A percentile compares a stretch with the other conserved stretches of the same genome.
phyloP scores from a whole-genome alignment of 495 filamentous ascomycete genomes.

The Aspergillus taichungensis region DNA sequence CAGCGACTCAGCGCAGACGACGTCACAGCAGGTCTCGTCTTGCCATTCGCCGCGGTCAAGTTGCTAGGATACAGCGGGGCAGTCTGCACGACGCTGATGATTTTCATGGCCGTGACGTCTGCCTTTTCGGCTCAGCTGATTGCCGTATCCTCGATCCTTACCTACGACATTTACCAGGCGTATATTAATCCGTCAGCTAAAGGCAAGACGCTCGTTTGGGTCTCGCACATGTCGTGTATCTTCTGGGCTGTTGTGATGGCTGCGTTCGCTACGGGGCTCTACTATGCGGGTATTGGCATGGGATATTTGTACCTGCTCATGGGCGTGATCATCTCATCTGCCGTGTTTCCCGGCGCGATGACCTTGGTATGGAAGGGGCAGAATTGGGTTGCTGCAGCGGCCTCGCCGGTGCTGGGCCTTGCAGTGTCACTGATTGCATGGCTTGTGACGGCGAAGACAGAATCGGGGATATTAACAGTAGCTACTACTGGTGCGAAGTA shows the following conservation, averaged over 20 bases:
- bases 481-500: constrained; percentile 67
- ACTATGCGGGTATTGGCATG: constrained; percentile 60
- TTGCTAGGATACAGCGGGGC: constrained; percentile 84
- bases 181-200: constrained; percentile 49
- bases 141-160: constrained; percentile 86
- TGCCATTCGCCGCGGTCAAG: constrained; percentile 85
- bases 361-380: constrained; percentile 76
- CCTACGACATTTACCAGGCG: constrained; percentile 81
- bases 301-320: constrained; percentile 80
- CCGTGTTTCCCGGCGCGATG: constrained; percentile 75
- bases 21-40: constrained; percentile 77
- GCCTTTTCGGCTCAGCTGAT: constrained; percentile 87
- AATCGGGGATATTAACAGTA: constrained; percentile 67
- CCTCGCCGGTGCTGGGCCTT: constrained; percentile 71
- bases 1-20: constrained; percentile 63
- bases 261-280: constrained; percentile 71
- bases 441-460: constrained; percentile 78
- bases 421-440: constrained; percentile 72
- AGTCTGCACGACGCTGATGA: constrained; percentile 69
- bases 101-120: constrained; percentile 95
- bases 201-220: constrained; percentile 76
- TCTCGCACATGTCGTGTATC: constrained; percentile 70
- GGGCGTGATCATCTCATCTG: constrained; percentile 83
- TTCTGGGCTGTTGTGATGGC: constrained; percentile 78
- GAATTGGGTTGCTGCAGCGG: constrained; percentile 67